Conservation (phyloP, 345 rosid genomes). For the Isatis tinctoria region DNA sequence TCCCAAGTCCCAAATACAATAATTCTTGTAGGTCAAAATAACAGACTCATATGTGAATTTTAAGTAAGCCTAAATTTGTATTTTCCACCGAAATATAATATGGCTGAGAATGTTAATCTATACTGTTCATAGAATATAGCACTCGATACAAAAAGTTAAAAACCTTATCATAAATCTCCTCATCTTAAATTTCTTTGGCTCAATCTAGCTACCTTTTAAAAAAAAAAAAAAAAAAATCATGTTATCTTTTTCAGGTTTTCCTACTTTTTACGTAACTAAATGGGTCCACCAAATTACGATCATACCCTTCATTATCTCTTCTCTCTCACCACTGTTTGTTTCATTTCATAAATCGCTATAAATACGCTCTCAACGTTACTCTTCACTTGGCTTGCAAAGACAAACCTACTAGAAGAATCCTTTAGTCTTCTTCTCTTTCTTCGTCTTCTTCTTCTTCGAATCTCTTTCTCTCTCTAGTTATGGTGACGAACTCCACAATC, state of each 20-base stretch:
- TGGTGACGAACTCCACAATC: constrained; percentile 41
- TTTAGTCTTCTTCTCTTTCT: neutral
- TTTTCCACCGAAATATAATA: neutral
- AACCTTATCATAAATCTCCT: constrained; percentile 7
- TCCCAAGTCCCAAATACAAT: neutral
- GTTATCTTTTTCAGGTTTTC: neutral
- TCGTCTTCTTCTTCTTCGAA: too few relatives aligned
- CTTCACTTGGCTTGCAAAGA: constrained; percentile 29
- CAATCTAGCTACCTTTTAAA: neutral
- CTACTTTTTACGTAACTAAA: constrained; percentile 4
- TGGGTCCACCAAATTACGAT: constrained; percentile 22
- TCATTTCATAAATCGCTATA: constrained; percentile 18
- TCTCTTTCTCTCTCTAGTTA: neutral
- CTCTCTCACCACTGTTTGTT: neutral
- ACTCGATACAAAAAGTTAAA: constrained; percentile 6
- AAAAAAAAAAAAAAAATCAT: neutral
- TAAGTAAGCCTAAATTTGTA: neutral
- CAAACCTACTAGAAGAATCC: constrained; percentile 25
- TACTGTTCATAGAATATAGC: neutral
- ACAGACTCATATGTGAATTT: neutral
- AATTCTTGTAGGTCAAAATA: neutral
- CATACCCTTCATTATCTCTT: constrained; percentile 9
- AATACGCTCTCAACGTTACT: constrained; percentile 17
- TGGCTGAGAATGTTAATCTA: neutral
- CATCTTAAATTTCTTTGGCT: neutral